phyloP scores from a whole-genome alignment of 2,329 filamentous ascomycete genomes.

The Chaetomium olivaceum region DNA sequence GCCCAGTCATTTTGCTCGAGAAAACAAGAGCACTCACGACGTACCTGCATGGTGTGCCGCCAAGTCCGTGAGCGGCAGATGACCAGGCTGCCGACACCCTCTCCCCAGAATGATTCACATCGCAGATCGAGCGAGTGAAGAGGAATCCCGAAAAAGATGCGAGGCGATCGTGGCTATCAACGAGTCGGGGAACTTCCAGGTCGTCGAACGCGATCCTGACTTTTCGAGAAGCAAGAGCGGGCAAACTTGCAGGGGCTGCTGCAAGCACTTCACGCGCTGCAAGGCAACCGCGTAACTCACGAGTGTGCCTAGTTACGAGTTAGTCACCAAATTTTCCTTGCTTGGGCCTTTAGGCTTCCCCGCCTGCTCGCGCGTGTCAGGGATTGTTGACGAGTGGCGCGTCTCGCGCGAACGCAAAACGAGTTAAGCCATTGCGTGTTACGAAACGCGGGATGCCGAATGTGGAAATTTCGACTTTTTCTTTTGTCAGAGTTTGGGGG shows the following conservation, averaged over 20 bases:
- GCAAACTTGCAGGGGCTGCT: constrained; percentile 23
- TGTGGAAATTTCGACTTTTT: not conserved
- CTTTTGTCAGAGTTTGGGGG: not conserved
- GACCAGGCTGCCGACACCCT: constrained; percentile 14
- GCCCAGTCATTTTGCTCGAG: not conserved
- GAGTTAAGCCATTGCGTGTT: not conserved
- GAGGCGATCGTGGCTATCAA: not conserved
- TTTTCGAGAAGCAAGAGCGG: constrained; percentile 25
- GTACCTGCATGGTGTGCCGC: constrained; percentile 34
- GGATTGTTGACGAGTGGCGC: not conserved
- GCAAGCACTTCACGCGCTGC: not conserved
- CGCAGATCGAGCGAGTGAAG: constrained; percentile 12
- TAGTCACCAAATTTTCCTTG: not conserved
- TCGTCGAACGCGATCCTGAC: constrained; percentile 2
- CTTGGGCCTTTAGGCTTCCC: not conserved
- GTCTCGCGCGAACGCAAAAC: not conserved
- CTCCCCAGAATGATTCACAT: constrained; percentile 15
- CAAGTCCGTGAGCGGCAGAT: constrained; percentile 24
- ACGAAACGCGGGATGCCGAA: constrained; percentile 2
- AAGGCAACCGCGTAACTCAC: constrained; percentile 16
- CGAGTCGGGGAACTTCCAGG: constrained; percentile 16
- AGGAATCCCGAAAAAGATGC: constrained; percentile 4
- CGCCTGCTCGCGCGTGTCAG: not conserved
- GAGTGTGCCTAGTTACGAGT: too few relatives aligned
- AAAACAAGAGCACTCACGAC: constrained; percentile 11